These are phyloP conservation scores for Penicillium expansum DNA, from an alignment of 2,329 filamentous ascomycete genomes.

Conservation along the genomic window DNA sequence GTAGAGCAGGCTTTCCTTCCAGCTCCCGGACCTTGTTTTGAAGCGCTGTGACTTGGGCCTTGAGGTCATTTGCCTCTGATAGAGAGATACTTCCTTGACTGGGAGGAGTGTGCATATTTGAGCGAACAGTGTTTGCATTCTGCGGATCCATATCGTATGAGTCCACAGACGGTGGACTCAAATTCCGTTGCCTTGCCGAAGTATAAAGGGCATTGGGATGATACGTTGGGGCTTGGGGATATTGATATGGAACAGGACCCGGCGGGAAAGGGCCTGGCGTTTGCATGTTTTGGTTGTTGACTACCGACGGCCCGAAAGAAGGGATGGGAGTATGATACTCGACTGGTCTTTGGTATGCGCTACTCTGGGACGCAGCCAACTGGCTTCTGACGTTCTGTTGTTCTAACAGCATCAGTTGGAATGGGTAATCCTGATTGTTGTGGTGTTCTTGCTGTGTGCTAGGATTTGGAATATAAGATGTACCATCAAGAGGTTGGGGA, in stretches of 20 bases:
- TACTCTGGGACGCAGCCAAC: not conserved
- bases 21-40: slow-evolving; percentile 2
- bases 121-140: not conserved
- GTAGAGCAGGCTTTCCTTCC: not conserved
- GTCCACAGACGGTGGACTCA: not conserved
- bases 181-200: not conserved
- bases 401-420: not conserved
- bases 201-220: too few relatives aligned
- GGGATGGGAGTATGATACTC: not conserved
- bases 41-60: not conserved
- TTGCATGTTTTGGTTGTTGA: not conserved
- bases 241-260: not conserved
- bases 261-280: not conserved
- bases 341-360: not conserved
- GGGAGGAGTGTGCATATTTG: not conserved
- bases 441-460: not conserved
- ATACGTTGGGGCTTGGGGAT: not conserved
- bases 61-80: slow-evolving; percentile 2
- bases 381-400: not conserved
- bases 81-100: slow-evolving; percentile 1
- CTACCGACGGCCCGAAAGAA: not conserved
- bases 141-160: not conserved
- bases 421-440: not conserved
- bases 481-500: not conserved
- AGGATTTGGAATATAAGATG: not conserved